Base-by-base conservation (phyloP, 2,329 filamentous ascomycete genomes). In the Ceratocystis lukuohia region DNA sequence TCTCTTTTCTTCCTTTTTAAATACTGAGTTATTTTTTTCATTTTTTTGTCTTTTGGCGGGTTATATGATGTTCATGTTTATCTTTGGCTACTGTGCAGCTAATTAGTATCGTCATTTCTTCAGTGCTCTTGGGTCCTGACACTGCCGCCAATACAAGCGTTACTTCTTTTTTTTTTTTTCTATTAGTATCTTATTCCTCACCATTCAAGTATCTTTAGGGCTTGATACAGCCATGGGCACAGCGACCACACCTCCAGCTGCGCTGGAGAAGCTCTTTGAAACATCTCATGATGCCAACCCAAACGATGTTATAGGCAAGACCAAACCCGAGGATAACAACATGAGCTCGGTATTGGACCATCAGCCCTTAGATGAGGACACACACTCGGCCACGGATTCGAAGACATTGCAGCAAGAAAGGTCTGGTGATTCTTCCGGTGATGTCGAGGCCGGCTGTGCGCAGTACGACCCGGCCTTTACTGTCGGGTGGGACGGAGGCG, bases 401-500 rank as follows among this genome's bases (percentile, higher is more conserved):
- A 30, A 6, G n/a, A 33, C 28, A 3, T 30, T 64, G 45, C 62
- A 33, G 10, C 46, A 64, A 15, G 62, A 37, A 5, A 73, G 75
- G 28, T 80, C 78, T 17, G 75, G 79, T 57, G 80, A 80, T 68
- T 77, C 78, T 30, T 79, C 78, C 68, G 74, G 45, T 2, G 62
- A 65, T 46, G 5, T 46, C 12, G 63, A 65, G 37, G 15, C 37
- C 3, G 46, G 37, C 17, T n/a, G 22, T 6, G 12, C 30, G 17
- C 33, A 25, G 33, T 45, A 59, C 15, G 53, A 57, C 46, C 63
- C 63, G 15, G 50, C 37, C 0, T 92, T 84, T 71, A 82, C 90
- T 69, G 91, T 97, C 22, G 75, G 75, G 5, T 96, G 88, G 82
- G 88, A 93, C 48, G 84, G 83, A 15, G 81, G 80, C 4, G 86